Base-by-base conservation (phyloP, 169 alveolate species). In the Eimeria necatrix region DNA sequence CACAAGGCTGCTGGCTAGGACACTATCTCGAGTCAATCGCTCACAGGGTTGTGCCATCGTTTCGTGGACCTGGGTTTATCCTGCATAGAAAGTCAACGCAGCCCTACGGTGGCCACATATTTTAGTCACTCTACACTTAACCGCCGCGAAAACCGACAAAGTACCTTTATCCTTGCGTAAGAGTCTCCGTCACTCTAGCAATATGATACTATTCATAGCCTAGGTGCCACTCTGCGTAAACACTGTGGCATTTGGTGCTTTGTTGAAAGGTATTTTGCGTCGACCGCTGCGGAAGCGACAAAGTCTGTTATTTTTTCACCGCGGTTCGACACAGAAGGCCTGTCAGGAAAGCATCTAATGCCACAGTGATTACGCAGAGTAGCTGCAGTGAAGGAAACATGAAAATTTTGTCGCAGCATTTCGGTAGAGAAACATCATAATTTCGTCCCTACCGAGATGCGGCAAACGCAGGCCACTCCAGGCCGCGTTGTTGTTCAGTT, bases 181-280 rank as follows among this genome's bases (percentile, higher is more conserved):
- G 41, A 32, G 41, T 32, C 41, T 32, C 41, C 41, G 41, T 32
- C 41, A 32, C 3, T 76, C n/a, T 76, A 48, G n/a, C 41, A 76
- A 41, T 26, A 48, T 76, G 60, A 48, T 14, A 12, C 20, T 56
- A 41, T 60, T 51, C 46, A 41, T 32, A 48, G 18, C n/a, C 61
- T 48, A 26, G 86, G 64, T 5, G 86, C 86, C 86, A 46, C 46
- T 76, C 18, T 60, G 61, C 64, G 86, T 48, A 76, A 73, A 12
- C 5, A 60, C 86, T 16, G 86, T 20, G 61, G 60, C 86, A 48
- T 20, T 41, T 56, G 86, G 20, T 48, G 46, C 9, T 5, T 8
- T 51, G 61, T 76, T 73, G 64, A 56, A 56, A 76, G 61, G 60
- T 76, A 20, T 49, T 41, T 7, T 32, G 5, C 46, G 46, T 46